These are phyloP conservation scores for Fraxinus quadrangulata DNA, from an alignment of 257 asterid species.

Conservation along the genomic window DNA sequence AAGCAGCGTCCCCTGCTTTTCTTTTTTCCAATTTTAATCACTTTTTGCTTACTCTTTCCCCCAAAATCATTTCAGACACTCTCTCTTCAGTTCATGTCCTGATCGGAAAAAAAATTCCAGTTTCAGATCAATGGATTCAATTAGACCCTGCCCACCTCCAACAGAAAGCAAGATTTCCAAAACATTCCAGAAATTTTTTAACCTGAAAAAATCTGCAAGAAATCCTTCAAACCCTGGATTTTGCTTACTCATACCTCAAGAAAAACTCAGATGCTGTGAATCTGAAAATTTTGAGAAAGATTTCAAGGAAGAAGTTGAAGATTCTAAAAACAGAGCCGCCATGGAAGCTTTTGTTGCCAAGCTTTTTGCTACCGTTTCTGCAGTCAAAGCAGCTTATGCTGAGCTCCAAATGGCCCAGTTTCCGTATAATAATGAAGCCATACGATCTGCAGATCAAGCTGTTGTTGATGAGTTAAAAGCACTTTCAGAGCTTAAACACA, in stretches of 20 bases:
- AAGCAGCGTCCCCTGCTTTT: background rate
- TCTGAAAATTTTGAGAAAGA: background rate
- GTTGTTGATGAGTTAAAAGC: conserved; percentile 80
- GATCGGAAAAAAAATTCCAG: background rate
- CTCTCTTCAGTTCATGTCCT: background rate
- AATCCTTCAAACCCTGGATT: background rate
- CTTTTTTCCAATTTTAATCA: background rate
- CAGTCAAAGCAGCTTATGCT: conserved; percentile 91
- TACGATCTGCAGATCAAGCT: conserved; percentile 78
- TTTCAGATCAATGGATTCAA: background rate
- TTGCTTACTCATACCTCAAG: background rate
- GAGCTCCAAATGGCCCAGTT: conserved; percentile 96
- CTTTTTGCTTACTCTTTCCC: background rate
- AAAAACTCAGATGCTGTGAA: background rate
- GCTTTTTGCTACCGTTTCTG: conserved; percentile 82
- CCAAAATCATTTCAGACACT: background rate
- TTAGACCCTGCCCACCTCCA: background rate
- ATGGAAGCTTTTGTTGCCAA: conserved; percentile 88
- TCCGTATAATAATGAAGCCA: conserved; percentile 73
- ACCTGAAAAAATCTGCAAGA: background rate
- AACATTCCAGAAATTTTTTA: background rate
- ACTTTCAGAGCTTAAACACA: conserved; percentile 73
- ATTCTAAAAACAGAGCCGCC: conserved; percentile 58
- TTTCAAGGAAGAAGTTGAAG: conserved; percentile 44
- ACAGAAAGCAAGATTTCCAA: background rate